A percentile compares a stretch with the other conserved stretches of the same genome.
Evolutionary conservation across 768 basidiomycete genomes (phyloP).

Genomic region (Lactifluus subvellereus): DNA sequence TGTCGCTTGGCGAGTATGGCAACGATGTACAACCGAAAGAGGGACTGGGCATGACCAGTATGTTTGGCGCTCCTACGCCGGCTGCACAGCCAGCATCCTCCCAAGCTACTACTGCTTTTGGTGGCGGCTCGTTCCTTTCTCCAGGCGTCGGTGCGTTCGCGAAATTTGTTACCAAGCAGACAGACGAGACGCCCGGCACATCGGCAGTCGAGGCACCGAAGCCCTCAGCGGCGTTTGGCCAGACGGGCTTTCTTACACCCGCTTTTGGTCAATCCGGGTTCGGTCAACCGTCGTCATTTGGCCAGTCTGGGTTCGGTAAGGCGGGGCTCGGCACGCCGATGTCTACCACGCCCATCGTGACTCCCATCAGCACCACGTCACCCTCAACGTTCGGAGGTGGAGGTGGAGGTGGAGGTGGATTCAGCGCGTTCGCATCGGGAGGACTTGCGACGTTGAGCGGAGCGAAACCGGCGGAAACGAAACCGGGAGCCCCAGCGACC

Average conservation of each 20-base stretch:
- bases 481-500: not conserved
- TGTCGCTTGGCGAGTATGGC: conserved; percentile 27
- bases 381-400: conserved; percentile 20
- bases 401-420: conserved; percentile 22
- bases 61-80: conserved; percentile 28
- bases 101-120: conserved; percentile 7
- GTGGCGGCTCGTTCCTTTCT: conserved; percentile 25
- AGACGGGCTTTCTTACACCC: conserved; percentile 22
- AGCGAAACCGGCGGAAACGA: conserved; percentile 12
- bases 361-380: conserved; percentile 15
- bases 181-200: conserved; percentile 15
- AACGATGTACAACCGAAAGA: conserved; percentile 20
- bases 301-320: conserved; percentile 28
- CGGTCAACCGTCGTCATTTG: conserved; percentile 30
- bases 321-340: conserved; percentile 25
- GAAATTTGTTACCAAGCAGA: conserved; percentile 16
- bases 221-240: conserved; percentile 24
- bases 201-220: conserved; percentile 14
- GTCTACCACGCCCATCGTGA: conserved; percentile 23
- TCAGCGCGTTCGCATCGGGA: conserved; percentile 28
- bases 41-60: conserved; percentile 16
- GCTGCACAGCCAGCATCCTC: conserved; percentile 1
- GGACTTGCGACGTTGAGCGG: conserved; percentile 24
- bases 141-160: conserved; percentile 32
- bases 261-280: conserved; percentile 32